Base-by-base conservation (phyloP, 2,329 filamentous ascomycete genomes). In the Pseudogymnoascus verrucosus region DNA sequence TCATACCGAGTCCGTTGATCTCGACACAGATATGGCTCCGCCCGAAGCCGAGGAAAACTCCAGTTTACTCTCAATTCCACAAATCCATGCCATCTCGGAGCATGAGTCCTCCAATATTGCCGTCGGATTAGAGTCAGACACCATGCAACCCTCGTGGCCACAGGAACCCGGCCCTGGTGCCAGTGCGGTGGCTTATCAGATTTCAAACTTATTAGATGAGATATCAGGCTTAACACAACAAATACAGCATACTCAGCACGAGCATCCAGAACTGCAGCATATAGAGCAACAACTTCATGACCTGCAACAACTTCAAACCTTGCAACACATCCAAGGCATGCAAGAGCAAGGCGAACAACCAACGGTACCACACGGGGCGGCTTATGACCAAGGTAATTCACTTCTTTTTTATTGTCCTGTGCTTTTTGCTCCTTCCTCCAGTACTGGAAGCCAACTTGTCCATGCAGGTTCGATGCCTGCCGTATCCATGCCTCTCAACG, bases 141-240 rank as follows among this genome's bases (percentile, higher is more conserved):
- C 34, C 19, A 34, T 34, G 51, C 28, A 57, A 34, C 28, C 26
- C 51, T 21, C 51, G 10, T 57, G 51, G 51, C 4, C 47, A 54
- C 51, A 57, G 51, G 51, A 57, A 57, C 28, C 19, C 16, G 51
- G 28, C 4, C 26, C 10, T 54, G 47, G n/a, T 12, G 28, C 28
- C 28, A 31, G 28, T 31, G 28, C 28, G 28, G 28, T 57, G n/a
- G 51, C 51, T 34, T 34, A 57, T 57, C 51, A 57, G 16, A 57
- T 65, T 31, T 44, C 65, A 16, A 69, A 66, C 62, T 61, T 72
- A 16, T 68, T 69, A 40, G 59, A 67, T 54, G 65, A 70, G 12
- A 70, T 72, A 68, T 71, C 69, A 5, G 68, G 67, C 14, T 67
- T 73, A 14, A 69, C 69, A 36, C 68, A 69, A 57, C 71, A 73